Base-by-base conservation (phyloP, 495 filamentous ascomycete species). In the Penicillium paxilli region DNA sequence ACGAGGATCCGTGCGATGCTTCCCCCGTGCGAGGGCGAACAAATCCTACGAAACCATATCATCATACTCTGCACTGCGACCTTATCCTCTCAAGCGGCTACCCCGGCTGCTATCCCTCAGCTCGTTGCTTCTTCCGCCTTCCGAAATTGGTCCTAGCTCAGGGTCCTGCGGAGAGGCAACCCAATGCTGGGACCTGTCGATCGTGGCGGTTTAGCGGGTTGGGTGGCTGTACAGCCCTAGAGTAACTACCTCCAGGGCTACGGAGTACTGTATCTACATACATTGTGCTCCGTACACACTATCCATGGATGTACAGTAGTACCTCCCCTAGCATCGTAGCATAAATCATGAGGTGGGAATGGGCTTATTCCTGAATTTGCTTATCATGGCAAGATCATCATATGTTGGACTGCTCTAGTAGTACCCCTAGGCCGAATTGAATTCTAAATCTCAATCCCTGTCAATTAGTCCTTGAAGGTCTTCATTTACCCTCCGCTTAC, bases 1-100 rank as follows among this genome's bases (percentile, higher is more conserved):
- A 42, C 45, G 52, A 38, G 32, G 21, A 40, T 54, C 47, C 49
- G 37, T 51, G 37, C 37, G 40, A 42, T 42, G 20, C 40, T 23
- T 23, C 40, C 40, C 17, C 44, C 33, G 44, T 24, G 22, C 22
- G 50, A 38, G 35, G 51, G 57, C 42, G 17, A 58, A 19, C 16
- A 16, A 14, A 16, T 16, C 35, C 14, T 38, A 57, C 53, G 57
- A 44, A 30, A 60, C 49, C 49, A 59, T 63, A 51, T 55, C 54
- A 62, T 61, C 54, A 54, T 54, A 67, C 67, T 63, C 68, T 73
- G 70, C 70, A 68, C 64, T 73, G 70, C 66, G 22, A 73, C 70
- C 68, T 62, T 60, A 28, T 42, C 32, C 37, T 33, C 17, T 12
- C 19, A 53, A 48, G 23, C 37, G 10, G 41, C 35, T 49, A 16